phyloP scores from a whole-genome alignment of 768 basidiomycete genomes.

The Lactarius quietus region DNA sequence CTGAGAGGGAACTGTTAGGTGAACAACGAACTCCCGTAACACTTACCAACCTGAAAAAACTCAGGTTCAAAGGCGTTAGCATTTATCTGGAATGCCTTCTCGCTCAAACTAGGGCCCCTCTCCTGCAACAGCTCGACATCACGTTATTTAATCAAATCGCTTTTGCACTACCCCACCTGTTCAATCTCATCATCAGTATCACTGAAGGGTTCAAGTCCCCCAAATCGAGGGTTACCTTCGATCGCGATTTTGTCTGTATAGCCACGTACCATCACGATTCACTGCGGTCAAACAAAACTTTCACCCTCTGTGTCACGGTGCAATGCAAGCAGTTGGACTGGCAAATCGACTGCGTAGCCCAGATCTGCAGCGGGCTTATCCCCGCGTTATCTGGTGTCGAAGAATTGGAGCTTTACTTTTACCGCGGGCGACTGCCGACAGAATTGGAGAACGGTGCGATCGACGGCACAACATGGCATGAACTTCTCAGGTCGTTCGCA shows the following conservation, averaged over 20 bases:
- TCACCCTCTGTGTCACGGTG: not conserved
- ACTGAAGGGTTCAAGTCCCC: not conserved
- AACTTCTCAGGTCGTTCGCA: too few relatives aligned
- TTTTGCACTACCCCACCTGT: not conserved
- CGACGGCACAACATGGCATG: too few relatives aligned
- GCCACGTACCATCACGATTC: not conserved
- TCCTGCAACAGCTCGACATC: not conserved
- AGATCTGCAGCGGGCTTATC: not conserved
- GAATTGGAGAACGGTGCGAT: too few relatives aligned
- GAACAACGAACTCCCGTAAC: not conserved
- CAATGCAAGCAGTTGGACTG: not conserved
- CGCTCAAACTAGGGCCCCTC: not conserved
- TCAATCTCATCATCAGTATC: not conserved
- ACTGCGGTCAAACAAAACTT: rapidly evolving
- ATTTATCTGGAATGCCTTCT: not conserved
- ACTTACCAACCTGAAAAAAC: not conserved
- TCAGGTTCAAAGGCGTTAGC: not conserved
- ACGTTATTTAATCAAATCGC: not conserved
- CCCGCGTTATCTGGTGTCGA: not conserved
- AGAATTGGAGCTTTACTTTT: not conserved
- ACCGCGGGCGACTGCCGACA: too few relatives aligned
- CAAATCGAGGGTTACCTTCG: not conserved
- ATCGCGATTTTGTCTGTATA: not conserved
- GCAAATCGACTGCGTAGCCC: not conserved
- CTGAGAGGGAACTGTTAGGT: not conserved